These are phyloP conservation scores for Stachybotrys echinatus DNA, from an alignment of 2,329 filamentous ascomycete species.

Conservation along the genomic window DNA sequence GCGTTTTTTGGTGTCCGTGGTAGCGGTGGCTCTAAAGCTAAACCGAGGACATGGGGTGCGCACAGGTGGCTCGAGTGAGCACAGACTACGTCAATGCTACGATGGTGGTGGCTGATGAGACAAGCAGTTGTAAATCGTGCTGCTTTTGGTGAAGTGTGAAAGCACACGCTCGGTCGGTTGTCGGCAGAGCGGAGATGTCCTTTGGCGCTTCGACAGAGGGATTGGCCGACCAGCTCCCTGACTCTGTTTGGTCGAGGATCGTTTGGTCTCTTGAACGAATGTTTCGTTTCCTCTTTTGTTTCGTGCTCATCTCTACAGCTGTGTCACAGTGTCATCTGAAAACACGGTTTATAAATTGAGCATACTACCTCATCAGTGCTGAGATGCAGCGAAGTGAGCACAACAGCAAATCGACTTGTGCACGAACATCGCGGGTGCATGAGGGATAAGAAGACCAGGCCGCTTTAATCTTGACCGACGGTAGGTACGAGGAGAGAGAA, in stretches of 20 bases:
- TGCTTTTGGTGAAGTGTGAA: too few relatives aligned
- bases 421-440: too few relatives aligned
- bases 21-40: background rate
- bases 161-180: too few relatives aligned
- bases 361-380: background rate
- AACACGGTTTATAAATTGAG: background rate
- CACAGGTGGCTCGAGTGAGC: background rate
- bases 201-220: background rate
- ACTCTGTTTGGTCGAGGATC: background rate
- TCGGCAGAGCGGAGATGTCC: too few relatives aligned
- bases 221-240: background rate
- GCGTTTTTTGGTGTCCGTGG: background rate
- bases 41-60: background rate
- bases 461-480: background rate
- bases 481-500: background rate
- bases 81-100: background rate
- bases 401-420: background rate
- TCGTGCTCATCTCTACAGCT: background rate
- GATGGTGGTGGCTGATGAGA: background rate
- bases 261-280: background rate
- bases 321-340: background rate
- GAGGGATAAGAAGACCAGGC: background rate
- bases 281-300: slow-evolving; percentile 1
- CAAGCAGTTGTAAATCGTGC: background rate
- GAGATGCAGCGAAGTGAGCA: too few relatives aligned